These are phyloP conservation scores for Postia placenta DNA, from an alignment of 768 basidiomycete species.

Conservation along the genomic window DNA sequence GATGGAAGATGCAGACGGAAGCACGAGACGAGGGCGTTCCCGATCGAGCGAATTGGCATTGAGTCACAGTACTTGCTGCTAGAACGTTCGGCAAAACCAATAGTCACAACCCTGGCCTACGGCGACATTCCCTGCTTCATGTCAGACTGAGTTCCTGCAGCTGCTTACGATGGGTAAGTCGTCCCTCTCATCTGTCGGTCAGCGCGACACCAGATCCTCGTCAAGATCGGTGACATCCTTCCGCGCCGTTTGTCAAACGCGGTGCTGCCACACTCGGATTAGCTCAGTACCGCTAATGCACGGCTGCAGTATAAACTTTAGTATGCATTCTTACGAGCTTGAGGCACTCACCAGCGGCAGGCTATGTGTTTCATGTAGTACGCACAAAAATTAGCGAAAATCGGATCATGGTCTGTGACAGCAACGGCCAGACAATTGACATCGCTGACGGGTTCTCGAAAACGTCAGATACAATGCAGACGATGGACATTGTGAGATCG, in stretches of 20 bases:
- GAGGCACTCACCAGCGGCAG: not conserved
- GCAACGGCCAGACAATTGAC: not conserved
- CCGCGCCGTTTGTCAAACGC: conserved; percentile 2
- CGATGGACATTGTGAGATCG: conserved; percentile 1
- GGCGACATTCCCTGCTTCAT: not conserved
- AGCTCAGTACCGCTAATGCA: conserved; percentile 30
- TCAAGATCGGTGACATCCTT: not conserved
- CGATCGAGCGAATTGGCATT: no score
- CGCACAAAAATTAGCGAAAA: not conserved
- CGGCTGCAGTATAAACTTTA: not conserved
- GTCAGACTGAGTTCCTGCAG: no score
- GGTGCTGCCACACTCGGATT: not conserved
- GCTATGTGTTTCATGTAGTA: not conserved
- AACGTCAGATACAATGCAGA: conserved; percentile 8
- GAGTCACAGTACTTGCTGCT: no score
- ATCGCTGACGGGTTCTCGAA: not conserved
- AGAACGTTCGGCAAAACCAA: no score
- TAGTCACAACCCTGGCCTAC: no score
- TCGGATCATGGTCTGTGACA: not conserved
- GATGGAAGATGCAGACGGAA: no score
- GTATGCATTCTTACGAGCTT: not conserved
- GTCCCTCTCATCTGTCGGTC: no score
- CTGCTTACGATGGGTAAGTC: no score
- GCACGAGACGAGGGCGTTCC: no score
- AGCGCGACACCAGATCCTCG: not conserved